Base-by-base conservation (phyloP, 257 asterid species). In the Solanum clarkiae region DNA sequence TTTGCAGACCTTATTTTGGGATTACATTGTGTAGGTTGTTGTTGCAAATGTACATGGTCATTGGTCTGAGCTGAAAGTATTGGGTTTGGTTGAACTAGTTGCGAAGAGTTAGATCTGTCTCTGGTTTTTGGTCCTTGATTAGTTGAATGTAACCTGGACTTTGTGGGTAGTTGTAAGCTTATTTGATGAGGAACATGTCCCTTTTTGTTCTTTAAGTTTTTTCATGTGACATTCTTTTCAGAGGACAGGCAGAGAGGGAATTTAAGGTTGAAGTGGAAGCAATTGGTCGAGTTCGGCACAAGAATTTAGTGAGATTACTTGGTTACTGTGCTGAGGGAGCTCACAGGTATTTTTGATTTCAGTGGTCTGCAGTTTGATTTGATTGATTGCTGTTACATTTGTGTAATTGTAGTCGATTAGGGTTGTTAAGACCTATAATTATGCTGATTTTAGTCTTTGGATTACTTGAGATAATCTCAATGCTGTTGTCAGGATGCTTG, bases 201-300 rank as follows among this genome's bases (percentile, higher is more conserved):
- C 49, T 26, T 15, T 47, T 14, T 69, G 53, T 85, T 85, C 26
- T 18, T n/a, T 81, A 36, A 49, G 32, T 18, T 51, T 7, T 65
- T 47, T 79, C 63, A 69, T 17, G 65, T 49, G 81, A 80, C 56
- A 26, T 14, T 84, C 42, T 81, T 70, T 56, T 24, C 83, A 86
- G 90, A 80, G 88, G 90, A 17, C 90, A 88, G 77, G 90, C 90
- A 29, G 90, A 86, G 86, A 86, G 71, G 82, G 90, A 88, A 62
- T 88, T 88, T 63, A 88, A 56, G 69, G 90, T 88, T n/a, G 90
- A 88, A 59, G 90, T 88, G 51, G 90, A 88, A 32, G 90, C 90
- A 8, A 88, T 88, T 40, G 90, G 90, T 80, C 84, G 87, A 5
- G 88, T 88, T 20, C 88, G 90, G 60, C 90, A 88, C 81, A 88